Evolutionary conservation across 176 grass and related monocot genomes (phyloP).

Genomic region (Aegilops tauschii): DNA sequence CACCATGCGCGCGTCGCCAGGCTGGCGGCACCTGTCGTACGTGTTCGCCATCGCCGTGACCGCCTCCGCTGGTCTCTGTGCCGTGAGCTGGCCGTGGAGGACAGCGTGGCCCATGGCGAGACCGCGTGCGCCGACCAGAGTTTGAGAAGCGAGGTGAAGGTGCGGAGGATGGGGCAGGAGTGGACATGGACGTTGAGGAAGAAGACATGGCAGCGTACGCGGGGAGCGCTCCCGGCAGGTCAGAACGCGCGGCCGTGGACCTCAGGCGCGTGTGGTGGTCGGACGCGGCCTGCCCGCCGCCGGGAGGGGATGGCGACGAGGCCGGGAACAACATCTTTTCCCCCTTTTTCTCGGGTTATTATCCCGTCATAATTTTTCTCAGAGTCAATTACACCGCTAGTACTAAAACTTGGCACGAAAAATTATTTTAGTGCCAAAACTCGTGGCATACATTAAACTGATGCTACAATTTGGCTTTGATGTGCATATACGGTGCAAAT

Average conservation of each 20-base stretch:
- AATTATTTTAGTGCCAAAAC: too few relatives aligned
- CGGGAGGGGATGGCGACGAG: too few relatives aligned
- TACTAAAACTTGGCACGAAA: too few relatives aligned
- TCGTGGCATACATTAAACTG: too few relatives aligned
- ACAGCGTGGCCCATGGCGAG: neutral
- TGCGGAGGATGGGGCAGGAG: conserved; percentile 7
- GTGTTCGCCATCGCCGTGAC: conserved; percentile 4
- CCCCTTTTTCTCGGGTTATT: too few relatives aligned
- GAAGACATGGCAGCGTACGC: conserved; percentile 29
- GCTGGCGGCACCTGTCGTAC: neutral
- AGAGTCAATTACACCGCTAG: too few relatives aligned
- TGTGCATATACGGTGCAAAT: too few relatives aligned
- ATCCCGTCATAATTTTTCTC: too few relatives aligned
- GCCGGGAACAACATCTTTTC: too few relatives aligned
- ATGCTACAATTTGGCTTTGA: too few relatives aligned
- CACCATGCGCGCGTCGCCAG: conserved; percentile 22
- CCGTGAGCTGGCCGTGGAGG: neutral
- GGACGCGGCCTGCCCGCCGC: too few relatives aligned
- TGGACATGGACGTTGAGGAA: neutral
- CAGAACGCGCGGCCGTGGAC: neutral
- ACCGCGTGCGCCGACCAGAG: neutral
- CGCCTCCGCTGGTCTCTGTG: neutral
- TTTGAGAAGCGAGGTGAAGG: conserved; percentile 28
- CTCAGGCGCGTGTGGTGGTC: too few relatives aligned
- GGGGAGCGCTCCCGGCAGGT: conserved; percentile 3